Evolutionary conservation across 176 grass and related monocot species (phyloP).

Genomic region (Zea luxurians): DNA sequence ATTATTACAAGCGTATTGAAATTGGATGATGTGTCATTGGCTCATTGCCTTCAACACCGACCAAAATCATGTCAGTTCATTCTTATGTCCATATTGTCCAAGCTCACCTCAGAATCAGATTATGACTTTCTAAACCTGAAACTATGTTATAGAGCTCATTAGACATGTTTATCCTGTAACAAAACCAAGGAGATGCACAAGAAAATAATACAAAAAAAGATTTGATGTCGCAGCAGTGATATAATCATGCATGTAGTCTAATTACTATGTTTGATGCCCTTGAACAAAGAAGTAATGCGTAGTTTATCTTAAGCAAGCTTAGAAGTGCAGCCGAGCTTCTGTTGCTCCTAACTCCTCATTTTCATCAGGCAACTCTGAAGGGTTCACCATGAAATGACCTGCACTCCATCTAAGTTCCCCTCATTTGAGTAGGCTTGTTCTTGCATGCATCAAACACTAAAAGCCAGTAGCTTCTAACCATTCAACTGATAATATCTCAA

Average conservation of each 20-base stretch:
- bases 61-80: conserved; percentile 52
- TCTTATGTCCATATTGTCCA: conserved; percentile 63
- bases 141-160: no score
- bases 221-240: no score
- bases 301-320: conserved; percentile 13
- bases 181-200: no score
- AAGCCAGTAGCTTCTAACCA: conserved; percentile 83
- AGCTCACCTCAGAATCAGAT: conserved; percentile 33
- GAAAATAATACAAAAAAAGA: no score
- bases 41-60: conserved; percentile 27
- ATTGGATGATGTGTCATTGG: conserved; percentile 27
- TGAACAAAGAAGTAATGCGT: no score
- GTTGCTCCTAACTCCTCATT: conserved; percentile 34
- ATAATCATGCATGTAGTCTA: no score
- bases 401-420: no score
- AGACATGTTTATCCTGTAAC: no score
- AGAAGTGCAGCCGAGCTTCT: background rate
- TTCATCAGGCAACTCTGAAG: background rate
- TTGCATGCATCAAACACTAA: background rate
- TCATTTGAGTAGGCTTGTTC: no score
- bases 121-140: no score
- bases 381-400: no score
- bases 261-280: no score
- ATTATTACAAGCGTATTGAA: conserved; percentile 40
- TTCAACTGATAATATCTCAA: conserved; percentile 65